phyloP scores from a whole-genome alignment of 257 asterid species.

The Solanum boliviense region DNA sequence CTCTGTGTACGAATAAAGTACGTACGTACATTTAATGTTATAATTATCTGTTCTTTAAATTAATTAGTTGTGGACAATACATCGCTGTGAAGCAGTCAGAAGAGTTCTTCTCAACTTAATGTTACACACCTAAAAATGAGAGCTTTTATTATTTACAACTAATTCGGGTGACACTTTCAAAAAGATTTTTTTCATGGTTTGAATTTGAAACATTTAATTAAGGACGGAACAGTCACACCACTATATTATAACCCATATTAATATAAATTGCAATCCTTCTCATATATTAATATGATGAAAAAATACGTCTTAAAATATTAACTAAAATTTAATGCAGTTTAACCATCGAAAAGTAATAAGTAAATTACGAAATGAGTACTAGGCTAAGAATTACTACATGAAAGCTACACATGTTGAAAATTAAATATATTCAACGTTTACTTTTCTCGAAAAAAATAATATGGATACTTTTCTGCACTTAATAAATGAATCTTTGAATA shows the following conservation, averaged over 20 bases:
- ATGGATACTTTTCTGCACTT: not conserved
- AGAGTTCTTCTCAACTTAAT: not conserved
- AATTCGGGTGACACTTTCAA: no score
- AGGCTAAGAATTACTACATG: not conserved
- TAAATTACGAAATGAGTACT: no score
- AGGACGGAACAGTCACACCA: no score
- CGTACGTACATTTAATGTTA: not conserved
- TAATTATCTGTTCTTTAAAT: not conserved
- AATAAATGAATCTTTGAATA: not conserved
- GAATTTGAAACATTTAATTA: no score
- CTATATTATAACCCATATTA: no score
- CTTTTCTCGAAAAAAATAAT: not conserved
- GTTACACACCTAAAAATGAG: not conserved
- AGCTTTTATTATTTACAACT: not conserved
- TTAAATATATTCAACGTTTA: not conserved
- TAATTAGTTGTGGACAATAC: not conserved
- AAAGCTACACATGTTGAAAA: not conserved
- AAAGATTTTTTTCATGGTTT: fast-evolving
- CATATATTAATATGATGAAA: no score
- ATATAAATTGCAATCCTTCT: no score
- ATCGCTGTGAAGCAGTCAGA: not conserved
- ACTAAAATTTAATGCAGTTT: no score
- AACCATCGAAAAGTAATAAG: not conserved
- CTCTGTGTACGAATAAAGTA: not conserved
- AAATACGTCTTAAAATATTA: no score